phyloP scores from a whole-genome alignment of 129 eudicot species.

The Saussurea involucrata region DNA sequence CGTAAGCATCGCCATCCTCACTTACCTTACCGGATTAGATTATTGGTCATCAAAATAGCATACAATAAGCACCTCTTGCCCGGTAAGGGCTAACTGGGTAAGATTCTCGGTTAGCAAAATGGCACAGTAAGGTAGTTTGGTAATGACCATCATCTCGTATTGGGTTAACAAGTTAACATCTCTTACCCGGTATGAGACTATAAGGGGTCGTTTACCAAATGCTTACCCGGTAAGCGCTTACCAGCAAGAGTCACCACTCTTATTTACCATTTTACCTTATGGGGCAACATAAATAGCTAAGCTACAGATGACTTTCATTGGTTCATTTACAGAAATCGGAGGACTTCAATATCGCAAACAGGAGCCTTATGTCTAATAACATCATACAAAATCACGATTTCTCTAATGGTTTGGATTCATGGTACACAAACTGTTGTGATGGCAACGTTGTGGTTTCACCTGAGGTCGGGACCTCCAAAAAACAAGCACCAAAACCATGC shows the following conservation, averaged over 20 bases:
- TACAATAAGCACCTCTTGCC: not conserved
- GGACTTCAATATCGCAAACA: conserved; percentile 21
- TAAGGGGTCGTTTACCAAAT: too few species aligned
- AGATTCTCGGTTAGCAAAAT: not conserved
- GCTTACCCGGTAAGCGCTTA: too few species aligned
- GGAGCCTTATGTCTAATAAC: conserved; percentile 29
- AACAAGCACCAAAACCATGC: conserved; percentile 19
- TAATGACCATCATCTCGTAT: not conserved
- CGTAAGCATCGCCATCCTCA: not conserved
- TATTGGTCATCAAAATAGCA: not conserved
- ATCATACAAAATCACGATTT: conserved; percentile 76
- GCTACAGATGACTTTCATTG: not conserved
- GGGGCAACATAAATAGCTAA: too few species aligned
- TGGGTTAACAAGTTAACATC: too few species aligned
- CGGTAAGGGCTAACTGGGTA: not conserved
- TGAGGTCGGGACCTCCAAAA: conserved; percentile 19
- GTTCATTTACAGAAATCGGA: conserved; percentile 28
- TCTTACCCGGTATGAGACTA: too few species aligned
- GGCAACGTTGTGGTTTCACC: conserved; percentile 48
- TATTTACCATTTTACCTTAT: too few species aligned
- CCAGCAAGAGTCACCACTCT: too few species aligned
- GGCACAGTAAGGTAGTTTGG: not conserved
- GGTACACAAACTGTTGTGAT: conserved; percentile 77
- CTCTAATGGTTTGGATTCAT: conserved; percentile 57
- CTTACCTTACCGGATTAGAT: not conserved